Percentiles rank a stretch among this genome's conserved stretches.
Evolutionary conservation across 345 rosid species (phyloP).

Genomic region (Hypericum perforatum): DNA sequence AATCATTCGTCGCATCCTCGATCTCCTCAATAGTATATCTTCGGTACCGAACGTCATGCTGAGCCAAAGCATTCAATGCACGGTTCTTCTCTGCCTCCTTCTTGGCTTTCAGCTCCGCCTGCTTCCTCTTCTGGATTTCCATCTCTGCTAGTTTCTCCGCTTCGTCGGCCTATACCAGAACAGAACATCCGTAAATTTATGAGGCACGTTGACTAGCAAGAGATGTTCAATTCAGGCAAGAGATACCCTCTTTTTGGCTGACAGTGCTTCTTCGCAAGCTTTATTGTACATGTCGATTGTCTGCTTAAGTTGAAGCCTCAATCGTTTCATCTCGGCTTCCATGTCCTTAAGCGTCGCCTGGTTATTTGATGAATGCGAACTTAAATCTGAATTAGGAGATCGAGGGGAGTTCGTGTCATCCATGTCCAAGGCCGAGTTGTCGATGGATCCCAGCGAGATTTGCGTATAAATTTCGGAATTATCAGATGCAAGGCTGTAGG

Average conservation of each 20-base stretch:
- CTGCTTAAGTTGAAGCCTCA: conserved; percentile 79
- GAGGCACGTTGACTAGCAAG: conserved; percentile 63
- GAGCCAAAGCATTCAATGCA: conserved; percentile 49
- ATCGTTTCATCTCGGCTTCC: conserved; percentile 82
- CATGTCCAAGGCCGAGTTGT: conserved; percentile 20
- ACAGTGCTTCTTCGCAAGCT: conserved; percentile 85
- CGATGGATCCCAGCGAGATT: conserved; percentile 29
- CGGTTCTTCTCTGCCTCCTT: conserved; percentile 59
- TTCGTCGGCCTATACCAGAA: conserved; percentile 75
- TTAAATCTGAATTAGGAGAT: conserved; percentile 23
- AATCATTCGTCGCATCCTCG: conserved; percentile 57
- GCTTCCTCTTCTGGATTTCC: conserved; percentile 56
- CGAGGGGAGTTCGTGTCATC: conserved; percentile 18
- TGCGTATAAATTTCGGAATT: conserved; percentile 20
- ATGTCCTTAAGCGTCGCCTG: conserved; percentile 39
- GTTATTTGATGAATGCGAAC: conserved; percentile 13
- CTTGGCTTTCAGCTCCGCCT: conserved; percentile 65
- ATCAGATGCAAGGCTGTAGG: conserved; percentile 19
- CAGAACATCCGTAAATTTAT: conserved; percentile 64
- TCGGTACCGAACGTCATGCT: conserved; percentile 55
- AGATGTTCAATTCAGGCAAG: conserved; percentile 10
- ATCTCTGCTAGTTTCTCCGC: conserved; percentile 58
- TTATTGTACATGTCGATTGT: conserved; percentile 84
- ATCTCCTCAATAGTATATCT: conserved; percentile 71
- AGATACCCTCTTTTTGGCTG: conserved; percentile 58